These are phyloP conservation scores for Pythium scleroteichum DNA, from an alignment of 352 stramenopile genomes.

Conservation along the genomic window DNA sequence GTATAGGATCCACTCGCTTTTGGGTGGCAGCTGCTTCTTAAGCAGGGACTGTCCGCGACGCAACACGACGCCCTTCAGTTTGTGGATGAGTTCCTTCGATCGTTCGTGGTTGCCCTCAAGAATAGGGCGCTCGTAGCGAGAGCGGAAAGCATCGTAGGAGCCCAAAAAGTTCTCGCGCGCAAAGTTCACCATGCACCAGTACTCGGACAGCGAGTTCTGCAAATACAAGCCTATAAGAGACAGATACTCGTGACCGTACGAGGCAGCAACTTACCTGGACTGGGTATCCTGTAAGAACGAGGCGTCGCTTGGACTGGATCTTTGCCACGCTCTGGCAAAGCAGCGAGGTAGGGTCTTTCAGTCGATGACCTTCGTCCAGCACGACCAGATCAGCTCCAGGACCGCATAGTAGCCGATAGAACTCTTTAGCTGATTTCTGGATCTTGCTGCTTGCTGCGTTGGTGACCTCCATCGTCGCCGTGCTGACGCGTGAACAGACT, in stretches of 20 bases:
- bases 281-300: slow-evolving; percentile 94
- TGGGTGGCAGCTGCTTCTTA: slow-evolving; percentile 72
- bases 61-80: slow-evolving; percentile 68
- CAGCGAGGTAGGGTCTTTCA: slow-evolving; percentile 86
- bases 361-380: slow-evolving; percentile 87
- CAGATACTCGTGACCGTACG: slow-evolving; percentile 11
- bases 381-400: slow-evolving; percentile 80
- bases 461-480: slow-evolving; percentile 69
- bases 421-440: slow-evolving; percentile 58
- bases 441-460: slow-evolving; percentile 45
- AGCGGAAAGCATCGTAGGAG: slow-evolving; percentile 74
- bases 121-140: slow-evolving; percentile 80
- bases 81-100: slow-evolving; percentile 68
- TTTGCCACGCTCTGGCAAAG: slow-evolving; percentile 79
- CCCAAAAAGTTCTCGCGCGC: slow-evolving; percentile 69
- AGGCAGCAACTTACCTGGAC: slow-evolving; percentile 53
- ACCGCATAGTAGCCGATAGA: slow-evolving; percentile 50
- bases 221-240: not conserved
- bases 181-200: slow-evolving; percentile 93
- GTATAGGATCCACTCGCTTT: slow-evolving; percentile 87
- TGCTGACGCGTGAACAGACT: slow-evolving; percentile 62
- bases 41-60: slow-evolving; percentile 69
- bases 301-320: slow-evolving; percentile 69
- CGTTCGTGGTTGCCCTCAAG: slow-evolving; percentile 61
- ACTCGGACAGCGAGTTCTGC: slow-evolving; percentile 94